These are phyloP conservation scores for Escovopsis sp. DNA, from an alignment of 2,329 filamentous ascomycete genomes.

Conservation along the genomic window DNA sequence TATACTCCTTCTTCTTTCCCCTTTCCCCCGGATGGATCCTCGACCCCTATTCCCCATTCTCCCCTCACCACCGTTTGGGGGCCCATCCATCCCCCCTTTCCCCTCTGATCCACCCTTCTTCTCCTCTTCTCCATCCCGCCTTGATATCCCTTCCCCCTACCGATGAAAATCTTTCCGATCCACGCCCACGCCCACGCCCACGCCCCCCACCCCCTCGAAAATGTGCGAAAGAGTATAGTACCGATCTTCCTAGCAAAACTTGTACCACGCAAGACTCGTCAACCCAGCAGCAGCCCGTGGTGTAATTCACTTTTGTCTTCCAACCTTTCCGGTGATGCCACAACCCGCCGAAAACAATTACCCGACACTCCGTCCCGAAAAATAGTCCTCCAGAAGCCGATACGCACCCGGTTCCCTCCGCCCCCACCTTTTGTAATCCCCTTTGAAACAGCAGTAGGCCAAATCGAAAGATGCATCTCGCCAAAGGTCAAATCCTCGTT, in stretches of 20 bases:
- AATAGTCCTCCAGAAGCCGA: constrained; percentile 18
- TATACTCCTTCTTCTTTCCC: not conserved
- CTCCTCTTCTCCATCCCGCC: not conserved
- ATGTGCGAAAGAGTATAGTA: constrained; percentile 7
- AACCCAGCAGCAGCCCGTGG: constrained; percentile 22
- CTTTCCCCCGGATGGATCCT: too few relatives aligned
- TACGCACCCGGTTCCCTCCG: constrained; percentile 13
- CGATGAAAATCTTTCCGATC: constrained; percentile 9
- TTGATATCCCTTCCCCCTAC: constrained; percentile 19
- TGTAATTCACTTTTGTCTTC: constrained; percentile 28
- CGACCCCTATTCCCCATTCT: too few relatives aligned
- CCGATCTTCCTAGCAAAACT: constrained; percentile 15
- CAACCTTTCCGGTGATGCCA: constrained; percentile 20
- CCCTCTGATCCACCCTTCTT: too few relatives aligned
- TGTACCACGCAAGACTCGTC: constrained; percentile 17
- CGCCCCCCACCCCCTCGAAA: not conserved
- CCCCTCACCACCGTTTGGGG: too few relatives aligned
- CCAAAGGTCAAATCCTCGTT: constrained; percentile 24
- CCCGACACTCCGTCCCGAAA: constrained; percentile 25
- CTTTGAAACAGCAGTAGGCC: constrained; percentile 25
- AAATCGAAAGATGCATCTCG: constrained; percentile 28
- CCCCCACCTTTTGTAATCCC: constrained; percentile 8
- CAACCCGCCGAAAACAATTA: constrained; percentile 21
- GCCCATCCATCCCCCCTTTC: too few relatives aligned
- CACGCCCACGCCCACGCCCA: too few relatives aligned